Base-by-base conservation (phyloP, 139 green algal genomes). In the Chlorella sp. region DNA sequence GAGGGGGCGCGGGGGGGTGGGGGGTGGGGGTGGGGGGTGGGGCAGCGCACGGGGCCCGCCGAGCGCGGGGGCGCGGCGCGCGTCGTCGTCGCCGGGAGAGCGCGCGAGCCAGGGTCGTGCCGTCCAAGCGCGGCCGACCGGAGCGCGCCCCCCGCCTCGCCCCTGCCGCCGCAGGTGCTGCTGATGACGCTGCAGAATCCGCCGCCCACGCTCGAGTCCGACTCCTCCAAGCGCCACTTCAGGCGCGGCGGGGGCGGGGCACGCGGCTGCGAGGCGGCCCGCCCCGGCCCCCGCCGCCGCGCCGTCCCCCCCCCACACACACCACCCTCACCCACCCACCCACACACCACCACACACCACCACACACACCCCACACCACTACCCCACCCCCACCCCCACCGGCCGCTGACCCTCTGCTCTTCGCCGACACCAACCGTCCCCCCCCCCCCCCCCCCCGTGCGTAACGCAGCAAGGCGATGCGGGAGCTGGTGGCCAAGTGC, bases 171-270 rank as follows among this genome's bases (percentile, higher is more conserved):
- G 38, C 59, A 60, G 59, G 74, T 96, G 60, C 77, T 96, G 65
- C 77, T 98, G 36, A 97, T 98, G 93, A 97, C 93, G 48, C 87
- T 99, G 41, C 95, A 98, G 86, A 97, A 98, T 83, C 92, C 93
- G n/a, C 92, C 96, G 25, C 96, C 96, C 31, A 92, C 88, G 14
- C 88, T 99, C 73, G 87, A 97, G 55, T 77, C 68, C 17, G 84
- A 93, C 69, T 87, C 91, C 74, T 70, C 58, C 8, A 90, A 94
- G 72, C 88, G 88, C 70, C 87, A 93, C 73, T 97, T 97, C 79
- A 73, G 42, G 56, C 33, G 27, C 29, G 56, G 63, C 15, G 38
- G 63, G 63, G 11, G 63, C 15, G n/a, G n/a, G n/a, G n/a, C n/a
- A n/a, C n/a, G n/a, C n/a, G n/a, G n/a, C n/a, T n/a, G n/a, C n/a